These are phyloP conservation scores for Aspergillus sp. DNA, from an alignment of 2,329 filamentous ascomycete genomes.

Conservation along the genomic window DNA sequence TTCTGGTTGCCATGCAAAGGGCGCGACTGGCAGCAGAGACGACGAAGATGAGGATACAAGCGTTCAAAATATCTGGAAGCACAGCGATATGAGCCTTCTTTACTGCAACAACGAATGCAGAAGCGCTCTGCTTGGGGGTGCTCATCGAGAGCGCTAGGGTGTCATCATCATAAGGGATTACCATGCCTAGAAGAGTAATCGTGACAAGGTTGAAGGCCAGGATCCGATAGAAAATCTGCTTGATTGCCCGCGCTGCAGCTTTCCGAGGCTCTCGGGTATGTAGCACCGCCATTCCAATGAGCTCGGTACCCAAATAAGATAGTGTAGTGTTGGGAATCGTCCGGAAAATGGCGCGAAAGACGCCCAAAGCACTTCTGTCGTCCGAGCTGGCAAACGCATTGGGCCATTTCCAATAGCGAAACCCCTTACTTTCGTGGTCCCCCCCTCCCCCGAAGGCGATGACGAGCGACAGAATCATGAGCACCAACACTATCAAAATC, in stretches of 20 bases:
- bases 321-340: conserved; percentile 76
- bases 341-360: conserved; percentile 67
- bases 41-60: conserved; percentile 72
- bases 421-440: conserved; percentile 62
- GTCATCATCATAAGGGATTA: conserved; percentile 69
- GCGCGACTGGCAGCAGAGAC: conserved; percentile 77
- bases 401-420: conserved; percentile 67
- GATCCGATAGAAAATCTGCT: conserved; percentile 79
- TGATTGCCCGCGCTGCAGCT: conserved; percentile 75
- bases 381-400: conserved; percentile 55
- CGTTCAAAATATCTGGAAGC: conserved; percentile 72
- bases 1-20: conserved; percentile 73
- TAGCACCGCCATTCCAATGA: conserved; percentile 75
- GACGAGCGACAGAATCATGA: conserved; percentile 67
- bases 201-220: conserved; percentile 77
- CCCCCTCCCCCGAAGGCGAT: conserved; percentile 69
- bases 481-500: conserved; percentile 65
- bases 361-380: conserved; percentile 47
- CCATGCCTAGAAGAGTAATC: conserved; percentile 75
- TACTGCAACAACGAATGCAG: conserved; percentile 76
- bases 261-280: conserved; percentile 77
- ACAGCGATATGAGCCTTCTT: conserved; percentile 63
- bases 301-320: conserved; percentile 75
- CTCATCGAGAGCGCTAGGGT: conserved; percentile 56
- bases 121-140: conserved; percentile 58